Evolutionary conservation across 768 basidiomycete species (phyloP).

Genomic region (Antrodiella citrinella): DNA sequence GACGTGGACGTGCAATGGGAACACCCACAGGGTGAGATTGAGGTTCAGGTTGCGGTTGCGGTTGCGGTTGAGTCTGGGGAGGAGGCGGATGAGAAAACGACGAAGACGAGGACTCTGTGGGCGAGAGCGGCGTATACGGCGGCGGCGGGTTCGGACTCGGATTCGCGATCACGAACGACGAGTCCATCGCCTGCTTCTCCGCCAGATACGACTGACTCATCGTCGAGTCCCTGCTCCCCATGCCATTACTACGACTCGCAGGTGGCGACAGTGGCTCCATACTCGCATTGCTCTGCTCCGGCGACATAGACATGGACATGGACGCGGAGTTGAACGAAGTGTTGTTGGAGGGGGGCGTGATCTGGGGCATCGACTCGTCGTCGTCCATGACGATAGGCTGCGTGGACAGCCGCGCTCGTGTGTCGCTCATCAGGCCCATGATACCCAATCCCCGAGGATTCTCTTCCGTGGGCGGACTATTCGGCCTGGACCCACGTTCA

Average conservation of each 20-base stretch:
- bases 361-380: constrained; percentile 26
- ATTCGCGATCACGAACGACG: constrained; percentile 18
- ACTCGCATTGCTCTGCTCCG: not conserved
- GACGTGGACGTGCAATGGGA: constrained; percentile 14
- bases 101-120: constrained; percentile 8
- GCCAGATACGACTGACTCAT: constrained; percentile 5
- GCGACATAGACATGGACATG: not conserved
- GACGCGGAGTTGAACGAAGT: not conserved
- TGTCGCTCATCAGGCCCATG: not conserved
- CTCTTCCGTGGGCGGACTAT: not conserved
- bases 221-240: not conserved
- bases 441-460: not conserved
- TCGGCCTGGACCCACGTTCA: constrained; percentile 12
- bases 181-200: constrained; percentile 23
- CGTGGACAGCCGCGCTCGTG: constrained; percentile 15
- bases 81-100: not conserved
- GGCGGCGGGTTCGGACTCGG: constrained; percentile 23
- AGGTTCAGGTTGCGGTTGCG: constrained; percentile 12
- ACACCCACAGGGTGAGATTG: constrained; percentile 21
- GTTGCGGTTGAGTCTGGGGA: not conserved
- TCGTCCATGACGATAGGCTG: constrained; percentile 38
- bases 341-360: not conserved
- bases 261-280: not conserved
- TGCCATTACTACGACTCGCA: not conserved
- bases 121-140: constrained; percentile 18